Conservation (phyloP, 2,329 filamentous ascomycete species). For the Parastagonospora nodorum region DNA sequence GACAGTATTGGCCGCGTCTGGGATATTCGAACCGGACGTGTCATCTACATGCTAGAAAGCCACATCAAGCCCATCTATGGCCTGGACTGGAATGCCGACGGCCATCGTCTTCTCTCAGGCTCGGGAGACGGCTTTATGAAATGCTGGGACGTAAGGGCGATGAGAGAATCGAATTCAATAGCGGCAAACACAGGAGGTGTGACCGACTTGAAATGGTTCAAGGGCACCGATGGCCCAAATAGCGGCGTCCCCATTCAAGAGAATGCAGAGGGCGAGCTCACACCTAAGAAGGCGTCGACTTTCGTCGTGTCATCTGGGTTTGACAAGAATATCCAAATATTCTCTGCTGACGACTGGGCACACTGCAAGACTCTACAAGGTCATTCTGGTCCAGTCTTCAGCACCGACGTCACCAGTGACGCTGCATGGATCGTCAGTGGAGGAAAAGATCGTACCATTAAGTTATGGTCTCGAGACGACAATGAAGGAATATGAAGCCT, state of each 20-base stretch:
- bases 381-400: constrained; percentile 90
- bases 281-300: constrained; percentile 83
- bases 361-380: constrained; percentile 85
- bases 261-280: constrained; percentile 66
- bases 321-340: constrained; percentile 93
- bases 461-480: constrained; percentile 86
- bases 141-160: constrained; percentile 95
- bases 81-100: constrained; percentile 89
- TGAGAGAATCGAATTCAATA: constrained; percentile 80
- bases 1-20: constrained; percentile 95
- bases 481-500: constrained; percentile 38
- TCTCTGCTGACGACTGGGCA: constrained; percentile 95
- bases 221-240: constrained; percentile 77
- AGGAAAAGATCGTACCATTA: constrained; percentile 92
- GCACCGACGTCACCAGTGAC: constrained; percentile 84
- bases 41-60: constrained; percentile 92
- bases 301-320: constrained; percentile 92
- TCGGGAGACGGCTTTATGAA: constrained; percentile 96
- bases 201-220: constrained; percentile 92
- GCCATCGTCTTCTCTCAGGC: constrained; percentile 88
- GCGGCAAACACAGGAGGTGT: constrained; percentile 92
- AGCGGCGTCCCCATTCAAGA: constrained; percentile 64
- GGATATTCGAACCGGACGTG: constrained; percentile 90
- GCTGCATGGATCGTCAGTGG: constrained; percentile 92
- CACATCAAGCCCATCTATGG: constrained; percentile 94